A percentile compares a stretch with the other conserved stretches of the same genome.
These are phyloP conservation scores for Xylariomycetidae sp. DNA, from an alignment of 2,329 filamentous ascomycete species.

Conservation along the genomic window DNA sequence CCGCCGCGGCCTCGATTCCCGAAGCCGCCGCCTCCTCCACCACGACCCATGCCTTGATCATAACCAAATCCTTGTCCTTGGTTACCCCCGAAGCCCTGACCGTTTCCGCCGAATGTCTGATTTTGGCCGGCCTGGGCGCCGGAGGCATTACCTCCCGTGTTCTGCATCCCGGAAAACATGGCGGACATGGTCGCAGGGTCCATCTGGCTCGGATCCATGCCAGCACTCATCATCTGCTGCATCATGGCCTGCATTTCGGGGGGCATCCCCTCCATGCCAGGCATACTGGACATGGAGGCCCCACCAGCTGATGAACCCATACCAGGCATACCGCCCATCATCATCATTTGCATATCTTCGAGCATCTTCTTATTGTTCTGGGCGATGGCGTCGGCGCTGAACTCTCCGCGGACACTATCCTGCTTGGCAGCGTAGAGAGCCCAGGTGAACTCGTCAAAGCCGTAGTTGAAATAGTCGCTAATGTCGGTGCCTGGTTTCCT, in stretches of 20 bases:
- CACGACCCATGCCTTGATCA: conserved; percentile 28
- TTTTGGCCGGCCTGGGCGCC: conserved; percentile 45
- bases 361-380: conserved; percentile 74
- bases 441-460: conserved; percentile 98
- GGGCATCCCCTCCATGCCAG: conserved; percentile 59
- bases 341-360: conserved; percentile 66
- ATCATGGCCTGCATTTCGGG: conserved; percentile 66
- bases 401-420: conserved; percentile 70
- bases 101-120: conserved; percentile 45
- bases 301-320: conserved; percentile 19
- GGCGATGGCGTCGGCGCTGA: conserved; percentile 60
- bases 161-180: conserved; percentile 58
- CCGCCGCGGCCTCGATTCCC: conserved; percentile 24
- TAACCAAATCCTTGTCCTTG: conserved; percentile 46
- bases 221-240: conserved; percentile 64
- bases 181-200: conserved; percentile 53
- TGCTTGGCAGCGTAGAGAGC: conserved; percentile 90
- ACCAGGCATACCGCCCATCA: conserved; percentile 37
- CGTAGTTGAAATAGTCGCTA: conserved; percentile 98
- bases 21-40: conserved; percentile 22
- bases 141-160: conserved; percentile 33
- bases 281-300: conserved; percentile 36
- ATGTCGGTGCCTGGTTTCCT: conserved; percentile 89
- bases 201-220: conserved; percentile 64
- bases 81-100: conserved; percentile 44